Base-by-base conservation (phyloP, 2,329 filamentous ascomycete genomes). In the Microdochium bolleyi region DNA sequence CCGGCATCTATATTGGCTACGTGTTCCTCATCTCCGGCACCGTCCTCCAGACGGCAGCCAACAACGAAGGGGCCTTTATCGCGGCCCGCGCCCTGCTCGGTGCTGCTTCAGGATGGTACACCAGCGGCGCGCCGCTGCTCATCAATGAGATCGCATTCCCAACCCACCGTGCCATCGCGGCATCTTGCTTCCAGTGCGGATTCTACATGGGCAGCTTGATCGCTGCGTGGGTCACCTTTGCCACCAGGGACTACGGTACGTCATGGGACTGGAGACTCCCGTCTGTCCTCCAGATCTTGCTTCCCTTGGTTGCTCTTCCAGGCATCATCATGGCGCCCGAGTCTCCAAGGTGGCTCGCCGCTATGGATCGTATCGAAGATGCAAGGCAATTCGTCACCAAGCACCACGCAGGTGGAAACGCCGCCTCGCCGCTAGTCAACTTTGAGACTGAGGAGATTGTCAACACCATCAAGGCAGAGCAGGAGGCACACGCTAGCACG, bases 351-450 rank as follows among this genome's bases (percentile, higher is more conserved):
- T 53, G 52, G 52, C 49, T 51, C 22, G 50, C 50, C 21, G 49
- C 49, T 9, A n/a, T 46, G 22, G 52, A 51, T 38, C 24, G 52
- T 2, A 3, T 22, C 19, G 49, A 51, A 7, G 52, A 51, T 11
- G 49, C 52, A 3, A 49, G 24, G 9, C 22, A 24, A 16, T 38
- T 38, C n/a, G n/a, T 38, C n/a, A 14, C 16, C 21, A 59, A 59
- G 14, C 65, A 74, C 57, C 72, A 78, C 54, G 69, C 71, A 13
- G 74, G 77, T 58, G 76, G 75, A 8, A 69, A 77, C 55, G 61
- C 61, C 11, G 65, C 71, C 27, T 75, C 74, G 2, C 63, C 73
- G 30, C 68, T 78, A 19, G 75, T 79, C 8, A 73, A 70, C 49
- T 72, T 72, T 30, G 55, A 56, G 41, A 51, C 53, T 16, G 51